Percentiles rank a stretch among this genome's conserved stretches.
phyloP scores from a whole-genome alignment of 2,329 filamentous ascomycete species.

The Hypoxylon sp. region DNA sequence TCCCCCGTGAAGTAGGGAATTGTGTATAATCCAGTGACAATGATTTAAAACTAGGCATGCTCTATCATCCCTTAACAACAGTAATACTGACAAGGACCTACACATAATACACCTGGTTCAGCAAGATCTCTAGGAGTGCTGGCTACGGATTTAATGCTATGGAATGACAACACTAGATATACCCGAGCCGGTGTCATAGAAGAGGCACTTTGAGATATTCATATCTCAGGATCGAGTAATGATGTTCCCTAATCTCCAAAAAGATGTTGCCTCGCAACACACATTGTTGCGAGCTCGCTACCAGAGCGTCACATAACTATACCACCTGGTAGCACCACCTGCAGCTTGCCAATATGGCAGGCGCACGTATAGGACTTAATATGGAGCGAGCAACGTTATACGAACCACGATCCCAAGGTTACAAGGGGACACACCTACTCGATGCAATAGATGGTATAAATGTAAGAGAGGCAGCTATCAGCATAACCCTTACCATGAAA shows the following conservation, averaged over 20 bases:
- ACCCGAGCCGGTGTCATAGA: background rate
- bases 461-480: background rate
- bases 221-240: constrained; percentile 6
- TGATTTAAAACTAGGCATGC: background rate
- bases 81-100: background rate
- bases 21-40: background rate
- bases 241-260: constrained; percentile 38
- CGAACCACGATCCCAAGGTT: background rate
- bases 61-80: background rate
- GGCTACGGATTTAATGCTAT: background rate
- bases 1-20: background rate
- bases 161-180: background rate
- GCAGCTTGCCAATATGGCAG: background rate
- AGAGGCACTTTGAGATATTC: background rate
- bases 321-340: background rate
- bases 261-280: constrained; percentile 16
- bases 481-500: background rate
- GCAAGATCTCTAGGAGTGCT: background rate
- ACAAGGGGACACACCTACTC: background rate
- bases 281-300: constrained; percentile 26
- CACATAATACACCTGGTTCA: background rate
- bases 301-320: constrained; percentile 13
- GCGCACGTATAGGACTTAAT: background rate
- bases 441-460: background rate
- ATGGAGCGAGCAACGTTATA: background rate